A percentile compares a stretch with the other conserved stretches of the same genome.
Conservation (phyloP, 306 rosid genomes). For the Dryas alaskensis region DNA sequence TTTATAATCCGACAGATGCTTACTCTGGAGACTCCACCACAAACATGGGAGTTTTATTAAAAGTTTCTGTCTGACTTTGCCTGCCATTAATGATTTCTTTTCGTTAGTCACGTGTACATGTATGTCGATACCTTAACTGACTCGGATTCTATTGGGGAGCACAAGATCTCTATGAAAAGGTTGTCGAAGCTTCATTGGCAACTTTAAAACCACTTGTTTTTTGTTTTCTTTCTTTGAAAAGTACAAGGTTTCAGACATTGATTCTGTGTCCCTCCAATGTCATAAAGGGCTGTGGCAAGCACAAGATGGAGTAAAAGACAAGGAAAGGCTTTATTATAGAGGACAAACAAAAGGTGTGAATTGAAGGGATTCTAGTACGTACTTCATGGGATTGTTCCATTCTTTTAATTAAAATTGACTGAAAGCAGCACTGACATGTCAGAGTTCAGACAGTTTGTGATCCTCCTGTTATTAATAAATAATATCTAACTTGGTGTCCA, state of each 20-base stretch:
- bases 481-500: constrained; percentile 11
- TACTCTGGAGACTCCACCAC: constrained; percentile 18
- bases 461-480: neutral
- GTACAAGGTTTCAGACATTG: constrained; percentile 21
- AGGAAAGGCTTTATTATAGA: constrained; percentile 14
- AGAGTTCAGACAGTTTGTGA: neutral
- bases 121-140: neutral
- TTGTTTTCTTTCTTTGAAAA: constrained; percentile 6
- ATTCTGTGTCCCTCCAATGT: constrained; percentile 33
- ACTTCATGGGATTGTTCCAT: neutral
- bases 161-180: constrained; percentile 21
- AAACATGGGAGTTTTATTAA: constrained; percentile 15
- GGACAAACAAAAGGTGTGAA: neutral
- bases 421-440: constrained; percentile 16
- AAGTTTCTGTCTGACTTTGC: constrained; percentile 15
- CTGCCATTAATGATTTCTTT: constrained; percentile 12
- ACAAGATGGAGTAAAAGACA: constrained; percentile 36
- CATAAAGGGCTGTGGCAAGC: neutral
- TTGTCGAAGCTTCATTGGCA: constrained; percentile 19
- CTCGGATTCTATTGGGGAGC: constrained; percentile 20
- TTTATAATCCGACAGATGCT: constrained; percentile 30
- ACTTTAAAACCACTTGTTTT: constrained; percentile 17
- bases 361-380: neutral
- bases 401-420: constrained; percentile 8
- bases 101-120: constrained; percentile 25